Base-by-base conservation (phyloP, 495 filamentous ascomycete genomes). In the Annulohypoxylon maeteangense region DNA sequence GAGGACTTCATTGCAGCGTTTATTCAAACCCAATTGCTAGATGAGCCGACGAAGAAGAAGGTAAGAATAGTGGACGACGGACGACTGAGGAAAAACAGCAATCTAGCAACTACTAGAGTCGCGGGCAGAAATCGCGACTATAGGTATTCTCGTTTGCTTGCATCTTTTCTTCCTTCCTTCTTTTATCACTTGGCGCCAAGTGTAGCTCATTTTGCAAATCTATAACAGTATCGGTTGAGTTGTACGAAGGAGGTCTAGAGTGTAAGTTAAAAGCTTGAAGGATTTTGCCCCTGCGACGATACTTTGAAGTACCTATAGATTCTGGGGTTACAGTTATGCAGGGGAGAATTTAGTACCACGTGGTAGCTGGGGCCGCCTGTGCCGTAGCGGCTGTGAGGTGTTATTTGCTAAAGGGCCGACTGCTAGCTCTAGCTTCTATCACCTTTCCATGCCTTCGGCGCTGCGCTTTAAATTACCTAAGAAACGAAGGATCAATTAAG, bases 181-280 rank as follows among this genome's bases (percentile, higher is more conserved):
- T 27, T 50, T 27, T 27, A 6, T 50, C 47, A 12, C 47, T 50
- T 50, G 47, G 47, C 47, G 47, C 47, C 47, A 50, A 50, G 47
- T 50, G 23, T 4, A 50, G 47, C 47, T 29, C 22, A 50, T 50
- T 27, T 50, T 27, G 7, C 10, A 50, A 23, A 22, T 50, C n/a
- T 22, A 50, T 50, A 50, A 27, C 23, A 23, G 47, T 27, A 23
- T 29, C 47, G 14, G 3, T 14, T 22, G 12, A 11, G n/a, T 50
- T 50, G 23, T 14, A 42, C 38, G 38, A 42, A 42, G 38, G 38
- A 27, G 29, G 47, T 50, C 47, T 50, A 29, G 22, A 50, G 42
- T 20, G 16, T 22, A 18, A 22, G 16, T 20, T n/a, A n/a, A n/a
- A 47, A 47, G 18, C 4, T 23, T 50, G 47, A 50, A 50, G 47